Conservation (phyloP, 2,329 filamentous ascomycete genomes). For the Neopestalotiopsis clavispora region DNA sequence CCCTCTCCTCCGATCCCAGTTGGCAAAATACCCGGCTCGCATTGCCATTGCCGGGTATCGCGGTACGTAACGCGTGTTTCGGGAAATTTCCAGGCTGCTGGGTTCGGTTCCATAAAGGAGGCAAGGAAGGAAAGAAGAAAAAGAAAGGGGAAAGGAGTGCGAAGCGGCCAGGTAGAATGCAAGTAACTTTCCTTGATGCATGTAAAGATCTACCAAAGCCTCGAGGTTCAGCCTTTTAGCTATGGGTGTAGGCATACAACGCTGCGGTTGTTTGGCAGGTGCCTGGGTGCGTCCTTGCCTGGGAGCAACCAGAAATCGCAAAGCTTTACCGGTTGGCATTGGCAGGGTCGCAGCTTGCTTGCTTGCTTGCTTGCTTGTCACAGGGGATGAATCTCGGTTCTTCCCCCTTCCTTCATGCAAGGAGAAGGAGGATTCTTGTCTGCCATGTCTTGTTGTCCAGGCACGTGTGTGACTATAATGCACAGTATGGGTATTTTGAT, state of each 20-base stretch:
- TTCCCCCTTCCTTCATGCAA: no score
- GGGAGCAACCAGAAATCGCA: neutral
- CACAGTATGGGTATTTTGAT: no score
- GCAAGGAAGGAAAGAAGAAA: no score
- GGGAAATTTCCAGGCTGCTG: neutral
- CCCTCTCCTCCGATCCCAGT: neutral
- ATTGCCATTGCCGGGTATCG: neutral
- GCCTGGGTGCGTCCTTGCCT: no score
- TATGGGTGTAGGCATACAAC: slow-evolving; percentile 10
- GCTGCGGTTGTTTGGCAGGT: neutral
- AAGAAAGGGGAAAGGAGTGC: neutral
- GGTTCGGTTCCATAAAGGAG: neutral
- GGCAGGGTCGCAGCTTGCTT: neutral
- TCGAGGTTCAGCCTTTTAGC: neutral
- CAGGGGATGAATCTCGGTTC: no score
- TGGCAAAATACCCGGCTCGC: neutral
- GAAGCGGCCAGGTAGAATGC: neutral
- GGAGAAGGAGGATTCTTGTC: no score
- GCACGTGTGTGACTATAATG: no score
- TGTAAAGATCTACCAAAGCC: neutral
- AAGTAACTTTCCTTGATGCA: neutral
- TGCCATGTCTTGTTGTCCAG: no score
- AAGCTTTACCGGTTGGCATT: neutral
- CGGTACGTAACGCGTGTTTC: neutral
- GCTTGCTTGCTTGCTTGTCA: neutral